These are phyloP conservation scores for Pseudoneurospora amorphoporcata DNA, from an alignment of 495 filamentous ascomycete species.

Conservation along the genomic window DNA sequence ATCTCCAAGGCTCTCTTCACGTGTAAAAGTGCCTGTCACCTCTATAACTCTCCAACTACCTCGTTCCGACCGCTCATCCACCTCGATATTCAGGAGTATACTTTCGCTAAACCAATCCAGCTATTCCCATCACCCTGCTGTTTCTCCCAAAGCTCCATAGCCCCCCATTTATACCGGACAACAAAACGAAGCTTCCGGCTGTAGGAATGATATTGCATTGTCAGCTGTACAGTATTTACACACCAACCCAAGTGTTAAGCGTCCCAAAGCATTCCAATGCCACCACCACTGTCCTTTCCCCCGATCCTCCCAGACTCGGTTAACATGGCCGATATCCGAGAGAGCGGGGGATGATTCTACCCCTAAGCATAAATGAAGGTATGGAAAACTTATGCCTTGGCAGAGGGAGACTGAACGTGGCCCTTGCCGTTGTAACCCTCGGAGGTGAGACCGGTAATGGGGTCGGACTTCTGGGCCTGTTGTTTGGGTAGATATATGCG, in stretches of 20 bases:
- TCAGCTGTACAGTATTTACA: constrained; percentile 34
- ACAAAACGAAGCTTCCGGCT: not conserved
- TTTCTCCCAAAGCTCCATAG: not conserved
- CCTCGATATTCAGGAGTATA: not conserved
- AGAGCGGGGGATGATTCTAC: not conserved
- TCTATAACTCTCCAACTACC: not conserved
- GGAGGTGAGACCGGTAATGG: constrained; percentile 75
- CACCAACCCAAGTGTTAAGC: constrained; percentile 1
- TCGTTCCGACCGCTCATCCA: not conserved
- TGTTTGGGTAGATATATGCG: not conserved
- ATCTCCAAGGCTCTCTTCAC: not conserved
- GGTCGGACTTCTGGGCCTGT: constrained; percentile 77
- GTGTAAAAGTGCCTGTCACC: not conserved
- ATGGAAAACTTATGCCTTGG: constrained; percentile 24
- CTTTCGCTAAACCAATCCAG: not conserved
- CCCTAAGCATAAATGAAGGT: constrained; percentile 33
- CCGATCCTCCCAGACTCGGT: constrained; percentile 11
- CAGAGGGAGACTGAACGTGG: constrained; percentile 60
- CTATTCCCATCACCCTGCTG: not conserved
- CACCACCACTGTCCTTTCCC: not conserved
- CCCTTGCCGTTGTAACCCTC: constrained; percentile 73
- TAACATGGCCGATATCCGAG: constrained; percentile 8
- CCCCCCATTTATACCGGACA: not conserved
- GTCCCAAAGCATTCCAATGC: constrained; percentile 5
- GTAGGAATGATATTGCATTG: constrained; percentile 23